These are phyloP conservation scores for Syzygium oleosum DNA, from an alignment of 345 rosid genomes.

Conservation along the genomic window DNA sequence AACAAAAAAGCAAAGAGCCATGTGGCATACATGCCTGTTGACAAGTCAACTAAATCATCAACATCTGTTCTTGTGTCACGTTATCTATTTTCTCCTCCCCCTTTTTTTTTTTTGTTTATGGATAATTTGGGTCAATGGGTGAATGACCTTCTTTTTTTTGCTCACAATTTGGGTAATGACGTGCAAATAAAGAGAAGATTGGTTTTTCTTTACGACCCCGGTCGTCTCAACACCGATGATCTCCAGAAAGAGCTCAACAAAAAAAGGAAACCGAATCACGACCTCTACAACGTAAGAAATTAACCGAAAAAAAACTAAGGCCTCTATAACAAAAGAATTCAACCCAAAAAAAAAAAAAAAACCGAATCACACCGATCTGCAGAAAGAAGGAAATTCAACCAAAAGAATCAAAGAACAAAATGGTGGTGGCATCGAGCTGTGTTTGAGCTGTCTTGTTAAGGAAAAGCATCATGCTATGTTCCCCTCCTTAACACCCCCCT, in stretches of 20 bases:
- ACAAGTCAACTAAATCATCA: not conserved
- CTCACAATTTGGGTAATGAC: not conserved
- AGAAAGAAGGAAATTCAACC: not conserved
- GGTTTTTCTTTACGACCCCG: no score
- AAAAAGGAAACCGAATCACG: not conserved
- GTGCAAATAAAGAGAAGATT: not conserved
- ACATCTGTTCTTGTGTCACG: not conserved
- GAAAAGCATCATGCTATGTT: slow-evolving; percentile 9
- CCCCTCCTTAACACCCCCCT: not conserved
- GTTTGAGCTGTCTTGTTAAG: slow-evolving; percentile 55
- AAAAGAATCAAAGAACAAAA: not conserved
- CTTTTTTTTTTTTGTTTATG: not conserved
- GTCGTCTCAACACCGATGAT: not conserved
- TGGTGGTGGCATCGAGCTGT: slow-evolving; percentile 55
- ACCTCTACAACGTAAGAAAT: not conserved
- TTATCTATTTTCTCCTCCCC: not conserved
- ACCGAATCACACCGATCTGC: not conserved
- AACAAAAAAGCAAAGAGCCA: not conserved
- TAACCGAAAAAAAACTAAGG: not conserved
- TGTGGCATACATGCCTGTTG: not conserved
- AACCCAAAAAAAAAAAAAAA: not conserved
- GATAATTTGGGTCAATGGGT: not conserved
- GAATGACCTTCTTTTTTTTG: not conserved
- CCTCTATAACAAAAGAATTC: not conserved
- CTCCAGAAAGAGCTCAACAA: not conserved